A percentile compares a stretch with the other conserved stretches of the same genome.
phyloP scores from a whole-genome alignment of 1,284 basidiomycete species.

The Naganishia albida region DNA sequence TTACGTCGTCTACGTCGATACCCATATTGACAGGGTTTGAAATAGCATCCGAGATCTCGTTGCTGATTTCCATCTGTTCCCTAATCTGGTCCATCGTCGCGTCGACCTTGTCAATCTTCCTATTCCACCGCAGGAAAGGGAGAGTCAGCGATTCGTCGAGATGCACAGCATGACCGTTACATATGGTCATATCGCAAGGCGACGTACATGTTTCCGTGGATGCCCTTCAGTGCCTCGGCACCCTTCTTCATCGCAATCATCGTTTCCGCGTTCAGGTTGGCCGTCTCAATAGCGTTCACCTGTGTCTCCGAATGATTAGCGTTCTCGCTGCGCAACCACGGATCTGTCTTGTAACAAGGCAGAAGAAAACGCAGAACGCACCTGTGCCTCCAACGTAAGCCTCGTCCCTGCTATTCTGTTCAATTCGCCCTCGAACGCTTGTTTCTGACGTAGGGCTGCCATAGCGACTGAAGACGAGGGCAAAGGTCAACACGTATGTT shows the following conservation, averaged over 20 bases:
- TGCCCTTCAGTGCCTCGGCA: constrained; percentile 83
- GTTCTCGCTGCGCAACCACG: background rate
- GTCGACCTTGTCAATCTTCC: constrained; percentile 90
- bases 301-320: constrained; percentile 35
- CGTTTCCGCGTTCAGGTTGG: constrained; percentile 97
- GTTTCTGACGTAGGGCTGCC: constrained; percentile 92
- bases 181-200: background rate
- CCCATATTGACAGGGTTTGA: constrained; percentile 73
- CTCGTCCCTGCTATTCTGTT: constrained; percentile 83
- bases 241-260: constrained; percentile 98
- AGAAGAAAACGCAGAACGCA: constrained; percentile 30
- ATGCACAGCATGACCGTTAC: background rate
- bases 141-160: too few relatives aligned
- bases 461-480: constrained; percentile 65
- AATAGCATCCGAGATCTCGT: constrained; percentile 94
- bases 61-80: constrained; percentile 91
- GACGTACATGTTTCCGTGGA: constrained; percentile 87
- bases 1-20: constrained; percentile 71
- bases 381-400: constrained; percentile 92
- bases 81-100: constrained; percentile 84
- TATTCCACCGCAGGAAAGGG: constrained; percentile 46
- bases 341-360: background rate
- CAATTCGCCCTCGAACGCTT: constrained; percentile 83
- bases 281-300: constrained; percentile 94
- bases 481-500: background rate